Evolutionary conservation across 768 basidiomycete genomes (phyloP).

Genomic region (Rhodotorula paludigena): DNA sequence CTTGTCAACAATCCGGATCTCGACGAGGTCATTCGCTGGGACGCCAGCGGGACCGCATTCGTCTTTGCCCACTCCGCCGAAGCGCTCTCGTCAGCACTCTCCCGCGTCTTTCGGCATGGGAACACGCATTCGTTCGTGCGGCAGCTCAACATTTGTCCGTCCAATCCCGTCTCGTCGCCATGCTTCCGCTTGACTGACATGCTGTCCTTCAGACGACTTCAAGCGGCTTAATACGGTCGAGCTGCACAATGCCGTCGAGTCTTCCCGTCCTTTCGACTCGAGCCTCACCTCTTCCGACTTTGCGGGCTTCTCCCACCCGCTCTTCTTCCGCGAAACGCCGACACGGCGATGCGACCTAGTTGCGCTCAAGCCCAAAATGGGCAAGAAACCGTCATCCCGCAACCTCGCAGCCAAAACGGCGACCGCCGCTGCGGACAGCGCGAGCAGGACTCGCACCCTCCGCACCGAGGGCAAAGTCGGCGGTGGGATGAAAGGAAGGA

Average conservation of each 20-base stretch:
- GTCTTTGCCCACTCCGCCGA: conserved; percentile 15
- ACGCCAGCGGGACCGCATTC: conserved; percentile 14
- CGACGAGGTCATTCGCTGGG: conserved; percentile 20
- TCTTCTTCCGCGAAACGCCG: conserved; percentile 18
- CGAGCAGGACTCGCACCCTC: background rate
- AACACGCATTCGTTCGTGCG: conserved; percentile 26
- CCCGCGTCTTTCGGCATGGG: conserved; percentile 27
- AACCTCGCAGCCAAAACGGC: background rate
- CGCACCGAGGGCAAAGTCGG: conserved; percentile 1
- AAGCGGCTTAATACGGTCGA: conserved; percentile 16
- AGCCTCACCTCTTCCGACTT: conserved; percentile 13
- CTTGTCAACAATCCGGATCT: conserved; percentile 13
- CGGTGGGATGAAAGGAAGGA: background rate
- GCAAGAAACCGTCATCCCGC: background rate
- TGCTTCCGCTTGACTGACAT: background rate
- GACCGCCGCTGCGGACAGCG: background rate
- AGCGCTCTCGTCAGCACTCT: background rate
- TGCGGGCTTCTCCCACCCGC: conserved; percentile 30
- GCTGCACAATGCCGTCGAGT: conserved; percentile 17
- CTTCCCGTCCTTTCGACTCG: background rate
- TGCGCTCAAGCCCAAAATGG: conserved; percentile 30
- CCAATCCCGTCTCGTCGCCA: background rate
- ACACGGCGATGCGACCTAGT: conserved; percentile 7
- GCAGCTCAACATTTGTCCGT: conserved; percentile 36
- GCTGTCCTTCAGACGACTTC: conserved; percentile 21